A percentile compares a stretch with the other conserved stretches of the same genome.
These are phyloP conservation scores for Thamnidium elegans DNA, from an alignment of 192 early-diverging fungal species.

Conservation along the genomic window DNA sequence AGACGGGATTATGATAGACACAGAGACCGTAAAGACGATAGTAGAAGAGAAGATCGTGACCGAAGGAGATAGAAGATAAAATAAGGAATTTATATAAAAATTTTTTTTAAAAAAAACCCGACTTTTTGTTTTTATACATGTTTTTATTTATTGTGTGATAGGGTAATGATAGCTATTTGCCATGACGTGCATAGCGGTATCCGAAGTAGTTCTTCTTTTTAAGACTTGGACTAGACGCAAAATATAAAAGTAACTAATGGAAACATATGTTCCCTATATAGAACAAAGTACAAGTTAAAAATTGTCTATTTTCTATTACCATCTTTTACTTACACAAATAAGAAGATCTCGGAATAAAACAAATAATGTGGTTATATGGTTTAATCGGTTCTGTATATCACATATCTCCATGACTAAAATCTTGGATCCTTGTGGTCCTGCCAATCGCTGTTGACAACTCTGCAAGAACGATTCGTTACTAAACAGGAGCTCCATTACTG, in stretches of 20 bases:
- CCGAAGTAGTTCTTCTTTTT: neutral
- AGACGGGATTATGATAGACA: neutral
- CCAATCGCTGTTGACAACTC: neutral
- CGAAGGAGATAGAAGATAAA: slow-evolving; percentile 1
- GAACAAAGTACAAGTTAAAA: neutral
- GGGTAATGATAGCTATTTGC: neutral
- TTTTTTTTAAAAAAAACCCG: neutral
- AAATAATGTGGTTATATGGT: neutral
- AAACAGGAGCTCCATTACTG: neutral
- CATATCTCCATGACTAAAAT: neutral
- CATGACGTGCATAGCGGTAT: neutral
- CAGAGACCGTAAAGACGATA: neutral
- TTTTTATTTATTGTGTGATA: neutral
- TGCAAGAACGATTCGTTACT: neutral
- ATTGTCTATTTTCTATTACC: neutral
- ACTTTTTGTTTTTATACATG: neutral
- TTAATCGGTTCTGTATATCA: neutral
- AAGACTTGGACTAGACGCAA: neutral
- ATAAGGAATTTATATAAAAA: neutral
- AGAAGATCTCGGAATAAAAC: slow-evolving; percentile 6
- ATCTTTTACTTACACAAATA: slow-evolving; percentile 1
- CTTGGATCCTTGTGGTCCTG: neutral
- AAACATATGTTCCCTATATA: slow-evolving; percentile 8
- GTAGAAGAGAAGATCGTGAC: neutral
- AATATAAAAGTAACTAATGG: slow-evolving; percentile 3